These are phyloP conservation scores for Scheffersomyces parashehatae DNA, from an alignment of 1,139 yeast genomes.

Conservation along the genomic window DNA sequence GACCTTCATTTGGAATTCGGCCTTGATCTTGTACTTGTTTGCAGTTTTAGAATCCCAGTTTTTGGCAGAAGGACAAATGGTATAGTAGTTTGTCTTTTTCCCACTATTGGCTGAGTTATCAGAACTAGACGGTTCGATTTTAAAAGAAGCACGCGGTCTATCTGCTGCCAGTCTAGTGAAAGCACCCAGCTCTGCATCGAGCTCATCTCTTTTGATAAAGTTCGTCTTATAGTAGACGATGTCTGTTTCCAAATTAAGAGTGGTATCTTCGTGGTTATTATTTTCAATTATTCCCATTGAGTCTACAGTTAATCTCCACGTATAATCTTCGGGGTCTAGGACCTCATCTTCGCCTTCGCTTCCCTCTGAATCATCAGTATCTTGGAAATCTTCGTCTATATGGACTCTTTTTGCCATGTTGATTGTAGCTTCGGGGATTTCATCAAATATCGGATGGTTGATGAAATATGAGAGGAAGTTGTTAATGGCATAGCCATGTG, in stretches of 20 bases:
- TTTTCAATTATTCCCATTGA: slow-evolving; percentile 31
- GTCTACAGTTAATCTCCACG: slow-evolving; percentile 39
- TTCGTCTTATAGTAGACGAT: slow-evolving; percentile 49
- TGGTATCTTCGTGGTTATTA: slow-evolving; percentile 27
- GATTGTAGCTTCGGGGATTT: slow-evolving; percentile 43
- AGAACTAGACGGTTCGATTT: slow-evolving; percentile 12
- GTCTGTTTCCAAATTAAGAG: slow-evolving; percentile 43
- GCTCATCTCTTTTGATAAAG: slow-evolving; percentile 41
- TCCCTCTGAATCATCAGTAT: slow-evolving; percentile 9
- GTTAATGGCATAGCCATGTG: slow-evolving; percentile 47
- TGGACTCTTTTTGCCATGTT: slow-evolving; percentile 32
- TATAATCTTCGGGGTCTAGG: slow-evolving; percentile 18
- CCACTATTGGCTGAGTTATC: not conserved
- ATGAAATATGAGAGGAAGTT: slow-evolving; percentile 43
- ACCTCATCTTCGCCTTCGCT: slow-evolving; percentile 10
- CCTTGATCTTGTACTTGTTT: slow-evolving; percentile 18
- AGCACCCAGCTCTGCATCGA: slow-evolving; percentile 11
- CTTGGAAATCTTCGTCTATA: slow-evolving; percentile 7
- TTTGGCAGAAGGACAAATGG: slow-evolving; percentile 39
- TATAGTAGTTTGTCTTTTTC: slow-evolving; percentile 16
- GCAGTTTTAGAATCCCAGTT: slow-evolving; percentile 40
- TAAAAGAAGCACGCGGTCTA: slow-evolving; percentile 33
- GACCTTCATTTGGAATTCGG: slow-evolving; percentile 33
- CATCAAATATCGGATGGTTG: slow-evolving; percentile 49
- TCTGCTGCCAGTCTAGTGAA: slow-evolving; percentile 11